Base-by-base conservation (phyloP, 2,329 filamentous ascomycete species). In the Huntiella moniliformis region DNA sequence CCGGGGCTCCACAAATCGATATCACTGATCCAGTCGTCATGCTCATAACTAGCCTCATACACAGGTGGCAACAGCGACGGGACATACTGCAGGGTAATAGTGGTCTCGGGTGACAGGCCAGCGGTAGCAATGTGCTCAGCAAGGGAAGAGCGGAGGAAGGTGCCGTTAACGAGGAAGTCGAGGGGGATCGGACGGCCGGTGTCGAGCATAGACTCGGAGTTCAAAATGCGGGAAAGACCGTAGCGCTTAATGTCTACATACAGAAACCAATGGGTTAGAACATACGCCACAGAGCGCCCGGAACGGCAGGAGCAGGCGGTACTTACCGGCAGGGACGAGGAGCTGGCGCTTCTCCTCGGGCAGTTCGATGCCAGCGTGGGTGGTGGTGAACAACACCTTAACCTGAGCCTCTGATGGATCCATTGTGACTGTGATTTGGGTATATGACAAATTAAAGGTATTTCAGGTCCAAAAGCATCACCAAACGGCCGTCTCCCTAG, bases 141-240 rank as follows among this genome's bases (percentile, higher is more conserved):
- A 53, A 98, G 74, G 13, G 83, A 85, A 18, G 86, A 82, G 51
- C 83, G 80, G 44, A 98, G 73, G 62, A 93, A 95, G 56, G 81
- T 79, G 60, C 91, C 91, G 61, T 95, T 91, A 63, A 93, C 79
- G 54, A 98, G 73, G 66, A 98, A 96, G 63, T 98, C 91, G 63
- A 98, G 80, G 13, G 84, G 84, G 40, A 87, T 71, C 10, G 82
- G 76, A 8, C 66, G 64, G 22, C 68, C 58, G 39, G 74, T 79
- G 58, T 71, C 67, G 60, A 82, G 75, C 71, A 82, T 79, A 32
- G 74, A 74, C 65, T 77, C 73, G 55, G 77, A 80, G 61, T 82
- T 82, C 58, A 82, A 68, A 50, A 82, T 75, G 49, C 76, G 70
- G 13, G 77, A 81, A 45, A 82, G 67, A 54, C 75, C 77, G 72